phyloP scores from a whole-genome alignment of 805 yeast species.

The Yarrowia keelungensis region DNA sequence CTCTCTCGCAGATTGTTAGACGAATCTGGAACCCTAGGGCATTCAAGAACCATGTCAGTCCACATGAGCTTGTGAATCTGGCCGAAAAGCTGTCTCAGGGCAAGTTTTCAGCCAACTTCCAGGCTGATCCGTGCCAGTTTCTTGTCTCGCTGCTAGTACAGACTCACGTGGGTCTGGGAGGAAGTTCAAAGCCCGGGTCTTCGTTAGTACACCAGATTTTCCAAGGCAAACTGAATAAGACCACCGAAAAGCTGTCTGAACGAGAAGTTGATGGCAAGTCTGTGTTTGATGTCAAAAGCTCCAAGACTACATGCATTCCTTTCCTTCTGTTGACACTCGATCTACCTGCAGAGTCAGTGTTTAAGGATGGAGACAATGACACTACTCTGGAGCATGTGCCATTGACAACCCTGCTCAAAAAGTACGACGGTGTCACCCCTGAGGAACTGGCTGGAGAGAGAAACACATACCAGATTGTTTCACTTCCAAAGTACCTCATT shows the following conservation, averaged over 20 bases:
- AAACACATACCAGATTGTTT: conserved; percentile 52
- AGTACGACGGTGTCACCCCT: conserved; percentile 48
- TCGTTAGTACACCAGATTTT: conserved; percentile 52
- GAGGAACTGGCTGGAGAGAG: conserved; percentile 52
- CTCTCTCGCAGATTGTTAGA: conserved; percentile 45
- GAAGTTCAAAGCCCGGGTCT: conserved; percentile 46
- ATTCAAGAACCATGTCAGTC: conserved; percentile 68
- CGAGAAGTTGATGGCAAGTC: conserved; percentile 45
- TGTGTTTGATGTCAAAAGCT: conserved; percentile 44
- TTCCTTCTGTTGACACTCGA: conserved; percentile 67
- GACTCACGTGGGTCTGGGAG: conserved; percentile 50
- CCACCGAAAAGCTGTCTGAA: conserved; percentile 46
- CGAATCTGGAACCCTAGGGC: conserved; percentile 70
- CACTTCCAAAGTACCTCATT: conserved; percentile 62
- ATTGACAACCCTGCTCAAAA: conserved; percentile 54
- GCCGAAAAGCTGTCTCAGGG: conserved; percentile 56
- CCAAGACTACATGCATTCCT: conserved; percentile 42
- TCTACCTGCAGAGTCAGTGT: conserved; percentile 64
- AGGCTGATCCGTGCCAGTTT: conserved; percentile 63
- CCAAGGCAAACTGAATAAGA: conserved; percentile 61
- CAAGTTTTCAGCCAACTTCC: conserved; percentile 52
- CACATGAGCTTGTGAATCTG: conserved; percentile 66
- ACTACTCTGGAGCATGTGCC: conserved; percentile 58
- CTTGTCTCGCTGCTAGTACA: conserved; percentile 65
- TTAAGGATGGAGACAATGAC: conserved; percentile 58